Base-by-base conservation (phyloP, 148 eudicot species). In the Nepenthes mirabilis region DNA sequence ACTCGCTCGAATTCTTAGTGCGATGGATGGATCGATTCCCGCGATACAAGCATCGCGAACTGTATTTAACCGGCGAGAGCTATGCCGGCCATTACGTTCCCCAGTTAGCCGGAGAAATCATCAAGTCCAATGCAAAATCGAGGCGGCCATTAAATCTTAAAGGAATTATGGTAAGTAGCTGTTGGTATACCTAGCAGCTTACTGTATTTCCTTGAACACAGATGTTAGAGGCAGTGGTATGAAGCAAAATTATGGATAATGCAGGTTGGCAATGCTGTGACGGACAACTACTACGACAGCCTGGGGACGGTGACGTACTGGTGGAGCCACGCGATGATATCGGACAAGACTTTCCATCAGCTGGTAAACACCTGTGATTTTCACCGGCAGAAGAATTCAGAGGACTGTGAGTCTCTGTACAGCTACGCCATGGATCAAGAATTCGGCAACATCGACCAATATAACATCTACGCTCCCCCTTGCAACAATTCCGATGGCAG, bases 261-360 rank as follows among this genome's bases (percentile, higher is more conserved):
- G 53, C 59, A 91, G 97, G 96, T 91, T 43, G 98, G 98, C 1
- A 93, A 93, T 79, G 98, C 96, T 14, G 98, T 93, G 54, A 93
- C 95, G 23, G 96, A 93, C 74, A 88, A 88, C 70, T 79, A 93
- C 70, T 88, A 88, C 14, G 98, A 93, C 79, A 93, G 88, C 67
- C 62, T 88, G 5, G 98, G 98, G 47, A 88, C 96, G 0, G 98
- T 93, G 67, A 83, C 82, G 34, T 93, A 85, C 56, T 93, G 94
- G 96, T 93, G 98, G 98, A 93, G 95, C 74, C 96, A 93, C 52
- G 96, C 98, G 1, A 88, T 93, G 96, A 93, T 93, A 59, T 93
- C 98, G 0, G 98, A 93, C 52, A 75, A 59, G 64, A 88, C 96
- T 0, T 86, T 73, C 63, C 71, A 65, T 43, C 88, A 82, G 43